A percentile compares a stretch with the other conserved stretches of the same genome.
Evolutionary conservation across 495 filamentous ascomycete species (phyloP).

Genomic region (Penicillium psychrofluorescens): DNA sequence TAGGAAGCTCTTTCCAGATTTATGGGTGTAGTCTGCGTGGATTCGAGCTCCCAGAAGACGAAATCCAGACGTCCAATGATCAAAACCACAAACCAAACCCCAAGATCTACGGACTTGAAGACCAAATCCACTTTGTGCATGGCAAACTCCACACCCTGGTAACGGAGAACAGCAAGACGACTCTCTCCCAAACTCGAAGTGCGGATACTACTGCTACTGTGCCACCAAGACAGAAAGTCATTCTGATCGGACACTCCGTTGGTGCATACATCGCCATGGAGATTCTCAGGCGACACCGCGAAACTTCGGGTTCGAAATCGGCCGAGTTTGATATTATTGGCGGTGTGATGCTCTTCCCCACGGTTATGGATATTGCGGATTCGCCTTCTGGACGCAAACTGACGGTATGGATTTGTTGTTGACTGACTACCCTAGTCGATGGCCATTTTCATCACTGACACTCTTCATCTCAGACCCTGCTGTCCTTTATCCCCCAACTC

Average conservation of each 20-base stretch:
- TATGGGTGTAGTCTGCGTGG: constrained; percentile 68
- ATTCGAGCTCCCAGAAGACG: constrained; percentile 43
- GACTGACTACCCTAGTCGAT: too few relatives aligned
- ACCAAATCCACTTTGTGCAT: constrained; percentile 51
- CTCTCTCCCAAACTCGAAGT: background rate
- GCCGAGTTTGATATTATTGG: constrained; percentile 43
- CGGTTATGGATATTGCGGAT: constrained; percentile 64
- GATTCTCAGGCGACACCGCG: constrained; percentile 48
- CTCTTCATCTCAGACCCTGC: constrained; percentile 16
- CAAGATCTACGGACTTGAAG: constrained; percentile 39
- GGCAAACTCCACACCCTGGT: constrained; percentile 17
- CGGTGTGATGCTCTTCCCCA: constrained; percentile 69
- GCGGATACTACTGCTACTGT: background rate
- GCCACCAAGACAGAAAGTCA: constrained; percentile 37
- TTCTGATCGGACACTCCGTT: constrained; percentile 80
- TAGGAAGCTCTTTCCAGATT: constrained; percentile 31
- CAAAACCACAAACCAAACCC: background rate
- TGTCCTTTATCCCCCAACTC: constrained; percentile 48
- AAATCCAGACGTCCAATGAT: background rate
- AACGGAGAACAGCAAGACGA: background rate
- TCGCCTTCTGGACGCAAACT: constrained; percentile 57
- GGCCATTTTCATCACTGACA: background rate
- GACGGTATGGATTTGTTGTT: constrained; percentile 23
- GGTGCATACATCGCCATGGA: constrained; percentile 75
- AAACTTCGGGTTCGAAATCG: constrained; percentile 1